Evolutionary conservation across 805 yeast genomes (phyloP), one percentile per base, ranked within the genome.

Genomic region (Wickerhamiella sorbophila): DNA sequence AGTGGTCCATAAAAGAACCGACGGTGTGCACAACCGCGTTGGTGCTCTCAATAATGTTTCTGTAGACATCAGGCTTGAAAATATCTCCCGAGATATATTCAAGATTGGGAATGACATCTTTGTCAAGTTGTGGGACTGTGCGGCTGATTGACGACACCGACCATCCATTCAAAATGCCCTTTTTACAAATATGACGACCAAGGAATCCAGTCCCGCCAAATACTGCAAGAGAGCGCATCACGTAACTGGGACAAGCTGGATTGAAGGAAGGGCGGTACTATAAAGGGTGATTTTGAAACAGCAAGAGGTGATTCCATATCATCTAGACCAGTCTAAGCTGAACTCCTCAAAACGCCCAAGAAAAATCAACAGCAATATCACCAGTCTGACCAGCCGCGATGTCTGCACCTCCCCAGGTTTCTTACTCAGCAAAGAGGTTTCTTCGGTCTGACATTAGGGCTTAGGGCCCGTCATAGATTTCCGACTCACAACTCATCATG

Each of bases 171-270:
- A 29, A 33, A 10, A 16, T 14, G 3, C 48, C 50, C 9, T 33
- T 47, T 12, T 22, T n/a, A 5, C 47, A 44, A 6, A 87, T 75
- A 27, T 77, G 63, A 43, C 47, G 48, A 50, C 74, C 79, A 15
- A 87, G 58, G 55, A 83, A 83, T 6, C 96, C 96, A 49, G 74
- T 75, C 1, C 96, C 95, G 15, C 97, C 97, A 53, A 86, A 74
- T 0, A 86, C 83, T 3, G 83, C 74, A 2, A 73, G 48, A 36
- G 46, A 49, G 52, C 10, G 29, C 29, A 24, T 24, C 29, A 24
- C 29, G 29, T 24, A 24, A 24, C 12, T 24, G 6, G 29, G n/a
- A n/a, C n/a, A n/a, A n/a, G n/a, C n/a, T n/a, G n/a, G n/a, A n/a
- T n/a, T n/a, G n/a, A n/a, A n/a, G n/a, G n/a, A n/a, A n/a, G n/a